Evolutionary conservation across 768 basidiomycete genomes (phyloP).

Genomic region (Panus rudis): DNA sequence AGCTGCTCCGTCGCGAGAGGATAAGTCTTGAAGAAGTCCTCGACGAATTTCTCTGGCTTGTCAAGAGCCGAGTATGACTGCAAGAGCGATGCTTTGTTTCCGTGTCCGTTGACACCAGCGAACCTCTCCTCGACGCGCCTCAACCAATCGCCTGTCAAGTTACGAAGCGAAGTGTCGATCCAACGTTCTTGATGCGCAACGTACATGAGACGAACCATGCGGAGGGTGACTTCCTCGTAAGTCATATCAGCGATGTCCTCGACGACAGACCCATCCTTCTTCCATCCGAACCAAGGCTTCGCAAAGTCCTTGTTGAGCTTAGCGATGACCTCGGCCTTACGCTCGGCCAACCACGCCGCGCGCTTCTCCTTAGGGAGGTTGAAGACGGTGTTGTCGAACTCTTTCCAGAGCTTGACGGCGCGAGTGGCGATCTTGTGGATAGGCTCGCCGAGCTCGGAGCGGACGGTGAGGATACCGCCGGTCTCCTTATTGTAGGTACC

Average conservation of each 20-base stretch:
- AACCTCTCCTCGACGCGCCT: slow-evolving; percentile 94
- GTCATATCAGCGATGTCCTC: slow-evolving; percentile 94
- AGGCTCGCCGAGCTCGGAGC: slow-evolving; percentile 96
- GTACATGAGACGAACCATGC: slow-evolving; percentile 93
- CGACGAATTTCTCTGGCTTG: slow-evolving; percentile 70
- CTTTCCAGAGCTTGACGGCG: slow-evolving; percentile 96
- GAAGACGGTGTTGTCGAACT: slow-evolving; percentile 97
- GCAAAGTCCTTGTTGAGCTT: slow-evolving; percentile 94
- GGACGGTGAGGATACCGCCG: slow-evolving; percentile 93
- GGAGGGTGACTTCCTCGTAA: slow-evolving; percentile 89
- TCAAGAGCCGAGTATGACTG: slow-evolving; percentile 81
- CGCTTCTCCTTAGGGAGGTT: slow-evolving; percentile 95
- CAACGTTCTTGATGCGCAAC: slow-evolving; percentile 87
- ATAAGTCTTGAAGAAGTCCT: slow-evolving; percentile 80
- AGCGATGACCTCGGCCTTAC: slow-evolving; percentile 80
- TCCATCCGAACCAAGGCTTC: slow-evolving; percentile 97
- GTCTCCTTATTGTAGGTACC: slow-evolving; percentile 91
- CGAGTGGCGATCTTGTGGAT: slow-evolving; percentile 99
- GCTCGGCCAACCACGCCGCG: slow-evolving; percentile 77
- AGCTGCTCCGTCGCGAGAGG: slow-evolving; percentile 78
- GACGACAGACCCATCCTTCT: slow-evolving; percentile 83
- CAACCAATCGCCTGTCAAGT: slow-evolving; percentile 95
- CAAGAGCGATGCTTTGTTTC: slow-evolving; percentile 74
- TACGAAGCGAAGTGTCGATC: slow-evolving; percentile 88
- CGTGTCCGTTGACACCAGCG: slow-evolving; percentile 75